Evolutionary conservation across 2,329 filamentous ascomycete genomes (phyloP).

Genomic region (Ceratocystis alfenasii): DNA sequence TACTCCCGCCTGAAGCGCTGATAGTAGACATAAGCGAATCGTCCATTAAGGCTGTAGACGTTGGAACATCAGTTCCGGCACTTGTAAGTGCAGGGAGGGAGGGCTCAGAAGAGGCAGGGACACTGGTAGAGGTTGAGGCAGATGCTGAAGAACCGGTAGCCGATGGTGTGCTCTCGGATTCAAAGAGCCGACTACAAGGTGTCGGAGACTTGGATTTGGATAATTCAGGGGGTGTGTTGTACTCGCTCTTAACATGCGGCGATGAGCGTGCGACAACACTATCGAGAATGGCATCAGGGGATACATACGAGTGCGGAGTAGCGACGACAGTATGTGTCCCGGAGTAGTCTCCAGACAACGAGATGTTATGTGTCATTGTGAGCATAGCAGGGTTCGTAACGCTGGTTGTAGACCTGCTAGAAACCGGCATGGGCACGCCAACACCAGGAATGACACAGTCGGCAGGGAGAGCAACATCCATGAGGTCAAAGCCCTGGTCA

Average conservation of each 20-base stretch:
- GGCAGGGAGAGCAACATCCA: conserved; percentile 32
- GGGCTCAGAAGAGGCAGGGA: conserved; percentile 26
- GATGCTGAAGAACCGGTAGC: neutral
- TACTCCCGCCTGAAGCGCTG: conserved; percentile 29
- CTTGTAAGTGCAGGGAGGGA: conserved; percentile 44
- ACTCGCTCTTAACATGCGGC: conserved; percentile 37
- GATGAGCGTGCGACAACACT: conserved; percentile 23
- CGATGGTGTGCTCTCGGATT: conserved; percentile 31
- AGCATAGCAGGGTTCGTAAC: conserved; percentile 26
- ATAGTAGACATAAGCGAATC: conserved; percentile 24
- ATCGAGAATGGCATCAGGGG: conserved; percentile 36
- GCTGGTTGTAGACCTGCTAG: neutral
- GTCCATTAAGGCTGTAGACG: conserved; percentile 25
- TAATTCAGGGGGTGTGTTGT: conserved; percentile 47
- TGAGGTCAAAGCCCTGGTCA: conserved; percentile 34
- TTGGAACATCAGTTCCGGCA: conserved; percentile 41
- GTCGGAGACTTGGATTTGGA: conserved; percentile 50
- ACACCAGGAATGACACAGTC: conserved; percentile 22
- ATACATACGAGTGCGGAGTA: conserved; percentile 36
- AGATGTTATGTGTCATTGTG: conserved; percentile 25
- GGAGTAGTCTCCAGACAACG: conserved; percentile 3
- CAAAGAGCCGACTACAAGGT: conserved; percentile 36
- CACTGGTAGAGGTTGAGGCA: conserved; percentile 17
- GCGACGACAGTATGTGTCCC: conserved; percentile 24
- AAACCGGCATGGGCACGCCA: conserved; percentile 15